phyloP scores from a whole-genome alignment of 768 basidiomycete genomes.

The Cytidiella melzeri region DNA sequence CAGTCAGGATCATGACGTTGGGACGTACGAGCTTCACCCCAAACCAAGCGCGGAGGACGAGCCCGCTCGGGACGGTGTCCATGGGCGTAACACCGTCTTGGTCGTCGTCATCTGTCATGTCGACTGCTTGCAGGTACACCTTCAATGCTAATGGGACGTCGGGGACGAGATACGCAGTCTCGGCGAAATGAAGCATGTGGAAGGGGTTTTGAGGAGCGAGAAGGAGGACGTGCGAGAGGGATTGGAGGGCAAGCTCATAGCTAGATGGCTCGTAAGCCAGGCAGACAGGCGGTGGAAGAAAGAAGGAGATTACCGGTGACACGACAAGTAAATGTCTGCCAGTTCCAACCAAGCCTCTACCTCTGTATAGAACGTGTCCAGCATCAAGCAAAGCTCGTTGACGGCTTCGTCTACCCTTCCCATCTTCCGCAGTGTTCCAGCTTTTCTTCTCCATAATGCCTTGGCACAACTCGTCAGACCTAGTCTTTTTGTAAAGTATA shows the following conservation, averaged over 20 bases:
- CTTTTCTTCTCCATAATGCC: conserved; percentile 78
- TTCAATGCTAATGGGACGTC: conserved; percentile 75
- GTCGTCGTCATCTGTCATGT: conserved; percentile 69
- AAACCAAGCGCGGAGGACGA: conserved; percentile 73
- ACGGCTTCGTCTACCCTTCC: conserved; percentile 64
- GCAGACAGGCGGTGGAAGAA: too few relatives aligned
- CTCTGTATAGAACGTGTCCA: conserved; percentile 88
- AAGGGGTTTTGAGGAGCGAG: conserved; percentile 85
- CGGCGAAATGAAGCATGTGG: conserved; percentile 77
- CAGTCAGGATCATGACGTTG: neutral
- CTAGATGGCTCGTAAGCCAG: too few relatives aligned
- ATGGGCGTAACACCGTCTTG: conserved; percentile 37
- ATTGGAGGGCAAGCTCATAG: conserved; percentile 65
- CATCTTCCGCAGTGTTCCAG: conserved; percentile 59
- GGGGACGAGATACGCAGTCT: conserved; percentile 77
- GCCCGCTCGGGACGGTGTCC: conserved; percentile 43
- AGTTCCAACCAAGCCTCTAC: conserved; percentile 86
- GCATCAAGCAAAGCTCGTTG: conserved; percentile 61
- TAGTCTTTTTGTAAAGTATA: too few relatives aligned
- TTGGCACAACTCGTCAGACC: too few relatives aligned
- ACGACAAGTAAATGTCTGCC: conserved; percentile 69
- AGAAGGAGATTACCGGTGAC: conserved; percentile 55
- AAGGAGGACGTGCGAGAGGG: conserved; percentile 75
- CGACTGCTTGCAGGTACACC: conserved; percentile 70
- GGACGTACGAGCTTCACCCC: conserved; percentile 71